Base-by-base conservation (phyloP, 176 grass and related monocot species). In the Pontederia crassipes region DNA sequence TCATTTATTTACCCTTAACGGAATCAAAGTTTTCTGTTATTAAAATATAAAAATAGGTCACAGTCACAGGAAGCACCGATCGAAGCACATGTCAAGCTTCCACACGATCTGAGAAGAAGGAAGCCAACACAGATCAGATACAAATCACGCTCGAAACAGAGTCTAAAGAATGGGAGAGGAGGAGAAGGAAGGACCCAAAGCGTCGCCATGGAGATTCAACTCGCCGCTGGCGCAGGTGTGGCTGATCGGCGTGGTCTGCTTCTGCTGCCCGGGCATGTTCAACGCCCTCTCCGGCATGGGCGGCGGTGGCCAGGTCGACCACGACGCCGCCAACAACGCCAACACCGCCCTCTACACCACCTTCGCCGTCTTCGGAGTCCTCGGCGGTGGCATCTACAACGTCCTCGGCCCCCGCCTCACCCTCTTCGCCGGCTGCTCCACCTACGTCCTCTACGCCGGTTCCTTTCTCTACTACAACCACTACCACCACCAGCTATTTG, bases 181-280 rank as follows among this genome's bases (percentile, higher is more conserved):
- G 58, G 58, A 12, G 58, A 26, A 3, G 66, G 29, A 46, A 0
- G 49, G 47, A 48, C 27, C 0, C 48, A 27, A 13, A 24, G 17
- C 11, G 46, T 65, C 62, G 18, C 62, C 46, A 2, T 50, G 74
- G 52, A 83, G 91, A 6, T 82, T 70, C 75, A 90, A 95, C 78
- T 98, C 93, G 9, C 93, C 93, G 28, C 66, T 97, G 40, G 67
- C 56, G 27, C 93, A 97, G 80, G 93, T 97, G 10, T 66, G 46
- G 0, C 84, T 97, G 9, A 81, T 98, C 13, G 93, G 87, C 0
- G 32, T 88, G 24, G 78, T 98, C 54, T 98, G 93, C 76, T 98
- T 98, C 76, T 98, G 93, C 78, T 98, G 93, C 74, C 93, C 93
- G 0, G 93, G 93, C 6, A 98, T 98, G 93, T 98, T 98, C 87